phyloP scores from a whole-genome alignment of 345 rosid genomes.

The Reutealis trisperma region DNA sequence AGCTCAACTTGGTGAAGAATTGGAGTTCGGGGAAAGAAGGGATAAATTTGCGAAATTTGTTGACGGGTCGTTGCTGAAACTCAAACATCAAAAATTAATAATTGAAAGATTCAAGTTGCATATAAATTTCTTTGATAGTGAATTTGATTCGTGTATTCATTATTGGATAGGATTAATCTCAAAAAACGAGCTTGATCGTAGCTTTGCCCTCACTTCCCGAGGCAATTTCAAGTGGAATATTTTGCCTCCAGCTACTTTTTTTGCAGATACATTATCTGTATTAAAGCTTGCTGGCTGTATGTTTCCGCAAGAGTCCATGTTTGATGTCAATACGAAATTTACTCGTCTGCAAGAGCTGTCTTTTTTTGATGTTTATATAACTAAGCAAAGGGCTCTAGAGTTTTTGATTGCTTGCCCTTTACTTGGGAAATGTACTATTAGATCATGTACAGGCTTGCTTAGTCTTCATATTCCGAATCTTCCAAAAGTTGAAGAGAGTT shows the following conservation, averaged over 20 bases:
- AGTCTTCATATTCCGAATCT: neutral
- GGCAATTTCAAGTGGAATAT: too few species aligned
- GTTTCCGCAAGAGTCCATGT: too few species aligned
- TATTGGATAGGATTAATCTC: neutral
- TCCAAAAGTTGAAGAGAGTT: neutral
- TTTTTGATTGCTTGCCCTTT: neutral
- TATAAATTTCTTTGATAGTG: too few species aligned
- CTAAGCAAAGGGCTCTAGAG: neutral
- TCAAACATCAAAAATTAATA: neutral
- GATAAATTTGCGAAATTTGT: neutral
- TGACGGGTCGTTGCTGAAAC: neutral
- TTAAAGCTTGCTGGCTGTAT: neutral
- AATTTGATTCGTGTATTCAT: too few species aligned
- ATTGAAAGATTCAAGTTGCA: neutral
- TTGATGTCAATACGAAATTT: neutral
- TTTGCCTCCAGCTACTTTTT: neutral
- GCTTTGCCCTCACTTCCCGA: too few species aligned
- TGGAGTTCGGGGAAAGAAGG: neutral
- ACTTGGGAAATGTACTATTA: neutral
- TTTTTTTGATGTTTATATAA: neutral
- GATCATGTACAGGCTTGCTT: neutral
- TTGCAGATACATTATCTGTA: neutral
- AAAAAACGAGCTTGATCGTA: too few species aligned
- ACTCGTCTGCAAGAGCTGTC: neutral
- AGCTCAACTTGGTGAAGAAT: too few species aligned